Evolutionary conservation across 1,139 yeast species (phyloP).

Genomic region (Geotrichum restrictum): DNA sequence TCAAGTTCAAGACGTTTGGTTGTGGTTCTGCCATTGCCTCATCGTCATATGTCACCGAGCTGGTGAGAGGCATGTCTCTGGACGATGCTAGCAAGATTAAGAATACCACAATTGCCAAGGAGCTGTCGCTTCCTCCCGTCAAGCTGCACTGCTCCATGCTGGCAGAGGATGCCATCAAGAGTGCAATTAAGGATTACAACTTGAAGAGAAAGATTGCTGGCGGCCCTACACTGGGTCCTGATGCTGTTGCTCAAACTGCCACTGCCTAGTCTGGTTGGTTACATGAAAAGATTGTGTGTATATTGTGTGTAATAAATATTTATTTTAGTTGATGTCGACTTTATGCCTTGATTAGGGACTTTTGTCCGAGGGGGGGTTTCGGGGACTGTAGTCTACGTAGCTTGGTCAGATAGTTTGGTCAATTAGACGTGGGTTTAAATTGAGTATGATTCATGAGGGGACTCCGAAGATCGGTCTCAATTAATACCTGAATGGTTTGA

Average conservation of each 20-base stretch:
- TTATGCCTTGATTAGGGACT: too few relatives aligned
- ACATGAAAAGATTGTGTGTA: neutral
- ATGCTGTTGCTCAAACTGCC: constrained; percentile 8
- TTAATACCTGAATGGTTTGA: too few relatives aligned
- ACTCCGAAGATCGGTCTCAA: too few relatives aligned
- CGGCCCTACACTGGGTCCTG: constrained; percentile 39
- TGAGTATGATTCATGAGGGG: too few relatives aligned
- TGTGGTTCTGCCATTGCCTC: constrained; percentile 98
- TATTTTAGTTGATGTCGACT: too few relatives aligned
- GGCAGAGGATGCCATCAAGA: constrained; percentile 97
- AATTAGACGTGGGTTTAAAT: too few relatives aligned
- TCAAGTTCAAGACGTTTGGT: constrained; percentile 96
- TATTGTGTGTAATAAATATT: too few relatives aligned
- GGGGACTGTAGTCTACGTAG: too few relatives aligned
- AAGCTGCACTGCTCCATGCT: constrained; percentile 96
- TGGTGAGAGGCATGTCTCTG: constrained; percentile 89
- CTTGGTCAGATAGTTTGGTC: too few relatives aligned
- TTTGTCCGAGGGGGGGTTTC: too few relatives aligned
- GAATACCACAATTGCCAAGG: constrained; percentile 89
- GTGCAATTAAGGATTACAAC: constrained; percentile 92
- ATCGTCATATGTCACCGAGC: constrained; percentile 88
- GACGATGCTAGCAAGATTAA: constrained; percentile 91
- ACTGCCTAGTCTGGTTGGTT: neutral
- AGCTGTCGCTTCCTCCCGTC: constrained; percentile 91
- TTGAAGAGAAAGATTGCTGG: constrained; percentile 49